These are phyloP conservation scores for Rosa multiflora DNA, from an alignment of 306 rosid species.

Conservation along the genomic window DNA sequence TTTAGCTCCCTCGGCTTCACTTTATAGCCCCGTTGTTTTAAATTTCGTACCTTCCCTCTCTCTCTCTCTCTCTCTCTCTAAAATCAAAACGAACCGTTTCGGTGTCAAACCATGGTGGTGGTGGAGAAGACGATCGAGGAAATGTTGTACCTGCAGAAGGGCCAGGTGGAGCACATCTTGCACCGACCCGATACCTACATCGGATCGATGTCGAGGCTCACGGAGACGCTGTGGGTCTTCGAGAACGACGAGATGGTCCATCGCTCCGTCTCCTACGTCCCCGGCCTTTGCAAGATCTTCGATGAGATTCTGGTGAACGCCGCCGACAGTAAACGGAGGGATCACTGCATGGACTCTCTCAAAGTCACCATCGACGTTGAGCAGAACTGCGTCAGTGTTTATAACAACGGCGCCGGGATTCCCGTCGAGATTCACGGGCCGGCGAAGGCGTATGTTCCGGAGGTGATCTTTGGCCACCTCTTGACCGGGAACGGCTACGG, in stretches of 20 bases:
- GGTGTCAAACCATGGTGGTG: constrained; percentile 42
- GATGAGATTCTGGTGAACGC: constrained; percentile 95
- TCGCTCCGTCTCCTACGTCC: constrained; percentile 72
- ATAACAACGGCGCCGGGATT: constrained; percentile 82
- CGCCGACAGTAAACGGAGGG: constrained; percentile 92
- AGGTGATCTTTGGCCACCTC: constrained; percentile 84
- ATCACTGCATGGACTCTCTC: constrained; percentile 64
- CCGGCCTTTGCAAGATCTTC: constrained; percentile 92
- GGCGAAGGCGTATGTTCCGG: constrained; percentile 93
- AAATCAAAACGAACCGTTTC: background rate
- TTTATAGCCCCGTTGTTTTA: too few relatives aligned
- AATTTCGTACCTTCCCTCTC: background rate
- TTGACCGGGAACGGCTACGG: constrained; percentile 80
- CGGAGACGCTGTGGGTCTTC: constrained; percentile 79
- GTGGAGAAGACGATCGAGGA: constrained; percentile 72
- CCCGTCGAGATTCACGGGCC: constrained; percentile 82
- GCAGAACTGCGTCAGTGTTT: constrained; percentile 50
- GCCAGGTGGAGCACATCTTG: constrained; percentile 93
- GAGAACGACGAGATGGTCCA: constrained; percentile 64
- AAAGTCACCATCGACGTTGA: constrained; percentile 67
- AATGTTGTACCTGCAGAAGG: constrained; percentile 73
- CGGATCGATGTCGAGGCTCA: constrained; percentile 85
- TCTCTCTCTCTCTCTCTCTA: constrained; percentile 4
- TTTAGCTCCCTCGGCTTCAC: too few relatives aligned
- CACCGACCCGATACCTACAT: constrained; percentile 95